Base-by-base conservation (phyloP, 2,329 filamentous ascomycete genomes). In the Cladophialophora exuberans region DNA sequence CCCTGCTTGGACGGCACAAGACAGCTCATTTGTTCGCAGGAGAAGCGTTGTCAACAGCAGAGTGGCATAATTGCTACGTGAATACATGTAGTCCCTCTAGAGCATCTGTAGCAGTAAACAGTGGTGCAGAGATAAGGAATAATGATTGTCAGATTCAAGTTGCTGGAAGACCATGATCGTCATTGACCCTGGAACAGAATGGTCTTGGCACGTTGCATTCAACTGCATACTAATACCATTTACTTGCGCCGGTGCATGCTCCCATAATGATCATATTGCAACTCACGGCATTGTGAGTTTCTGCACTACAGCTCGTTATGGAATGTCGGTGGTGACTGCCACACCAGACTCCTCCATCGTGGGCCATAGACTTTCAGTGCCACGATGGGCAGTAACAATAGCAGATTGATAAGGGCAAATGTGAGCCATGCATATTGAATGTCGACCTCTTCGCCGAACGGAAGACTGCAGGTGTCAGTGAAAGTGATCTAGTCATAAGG, bases 351-450 rank as follows among this genome's bases (percentile, higher is more conserved):
- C 44, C 44, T 47, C 44, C 44, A 47, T 4, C 23, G 30, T 38
- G 35, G 30, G 30, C 44, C 44, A 17, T 47, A 35, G 6, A 47
- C 26, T 23, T 35, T 47, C 30, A 47, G 31, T 25, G 36, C 31
- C 13, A 47, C 13, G 7, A 47, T 28, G 3, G 30, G 30, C 31
- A 47, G 7, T 18, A 31, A 47, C 3, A 31, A 35, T 31, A 47
- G 30, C 20, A 31, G 30, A 10, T 28, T 47, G 9, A 47, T 3
- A 6, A 47, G 13, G 26, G 44, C 44, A 38, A 47, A 22, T 5
- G 44, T 47, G 22, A 47, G 11, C 44, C 44, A 47, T 25, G 44
- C 44, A 28, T 31, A 47, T 9, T 47, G 44, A n/a, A 47, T 47
- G 30, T 28, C 36, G 23, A 47, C 36, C 22, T 47, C 44, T 18